These are phyloP conservation scores for Musa beccarii DNA, from an alignment of 176 grass and related monocot genomes.

Conservation along the genomic window DNA sequence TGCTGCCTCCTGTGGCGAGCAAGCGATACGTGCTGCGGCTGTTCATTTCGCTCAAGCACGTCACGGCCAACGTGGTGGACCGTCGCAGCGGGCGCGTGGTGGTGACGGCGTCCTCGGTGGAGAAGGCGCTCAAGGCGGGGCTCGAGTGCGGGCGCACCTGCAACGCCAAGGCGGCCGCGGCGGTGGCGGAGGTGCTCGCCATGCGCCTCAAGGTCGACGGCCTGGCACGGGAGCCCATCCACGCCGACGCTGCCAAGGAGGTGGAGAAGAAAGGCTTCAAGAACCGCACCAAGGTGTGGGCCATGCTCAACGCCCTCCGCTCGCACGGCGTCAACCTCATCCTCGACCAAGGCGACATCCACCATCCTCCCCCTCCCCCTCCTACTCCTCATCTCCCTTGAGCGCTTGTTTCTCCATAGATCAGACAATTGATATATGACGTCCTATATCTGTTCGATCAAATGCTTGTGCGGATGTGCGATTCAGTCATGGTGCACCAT, in stretches of 20 bases:
- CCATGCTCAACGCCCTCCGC: slow-evolving; percentile 59
- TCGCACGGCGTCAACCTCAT: slow-evolving; percentile 49
- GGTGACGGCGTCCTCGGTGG: slow-evolving; percentile 63
- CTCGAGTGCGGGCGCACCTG: slow-evolving; percentile 66
- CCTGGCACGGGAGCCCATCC: slow-evolving; percentile 56
- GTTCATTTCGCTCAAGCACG: slow-evolving; percentile 96
- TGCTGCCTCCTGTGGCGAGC: slow-evolving; percentile 26
- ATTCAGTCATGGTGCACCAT: not conserved
- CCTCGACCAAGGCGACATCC: slow-evolving; percentile 32
- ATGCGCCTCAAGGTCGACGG: slow-evolving; percentile 80
- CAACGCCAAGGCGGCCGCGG: slow-evolving; percentile 78
- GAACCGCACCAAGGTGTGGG: slow-evolving; percentile 76
- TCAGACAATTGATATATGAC: no score
- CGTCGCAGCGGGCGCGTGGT: slow-evolving; percentile 59
- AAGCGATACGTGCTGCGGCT: slow-evolving; percentile 84
- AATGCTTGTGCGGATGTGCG: no score
- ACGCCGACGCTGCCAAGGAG: slow-evolving; percentile 60
- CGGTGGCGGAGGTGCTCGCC: slow-evolving; percentile 72
- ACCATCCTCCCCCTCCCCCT: not conserved
- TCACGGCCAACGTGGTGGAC: slow-evolving; percentile 90
- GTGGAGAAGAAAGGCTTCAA: slow-evolving; percentile 83
- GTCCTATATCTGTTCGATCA: no score
- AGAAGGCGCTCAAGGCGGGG: slow-evolving; percentile 61
- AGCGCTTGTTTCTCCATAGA: no score
- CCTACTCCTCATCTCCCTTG: no score